A percentile compares a stretch with the other conserved stretches of the same genome.
phyloP scores from a whole-genome alignment of 768 basidiomycete genomes.

The Podaxis sp. region DNA sequence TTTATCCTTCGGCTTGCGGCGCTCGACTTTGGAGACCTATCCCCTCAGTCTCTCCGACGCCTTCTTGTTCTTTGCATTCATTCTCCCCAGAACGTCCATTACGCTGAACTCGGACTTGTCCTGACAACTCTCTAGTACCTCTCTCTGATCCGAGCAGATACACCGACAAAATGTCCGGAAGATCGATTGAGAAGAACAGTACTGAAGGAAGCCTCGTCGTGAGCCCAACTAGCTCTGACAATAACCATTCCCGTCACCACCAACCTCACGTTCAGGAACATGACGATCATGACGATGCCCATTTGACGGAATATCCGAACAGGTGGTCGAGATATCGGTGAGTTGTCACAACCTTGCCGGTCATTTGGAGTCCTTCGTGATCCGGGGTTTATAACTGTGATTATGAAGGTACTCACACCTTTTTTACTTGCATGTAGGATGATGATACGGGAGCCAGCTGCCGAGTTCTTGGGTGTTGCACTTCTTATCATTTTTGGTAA shows the following conservation, averaged over 20 bases:
- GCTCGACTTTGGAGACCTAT: background rate
- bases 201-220: background rate
- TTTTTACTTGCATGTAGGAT: slow-evolving; percentile 1
- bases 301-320: slow-evolving; percentile 45
- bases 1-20: background rate
- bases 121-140: background rate
- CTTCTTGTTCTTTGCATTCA: background rate
- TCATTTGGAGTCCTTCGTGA: background rate
- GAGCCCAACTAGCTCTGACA: background rate
- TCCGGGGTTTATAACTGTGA: background rate
- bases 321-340: slow-evolving; percentile 58
- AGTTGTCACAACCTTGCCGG: slow-evolving; percentile 13
- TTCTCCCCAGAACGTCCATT: background rate
- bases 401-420: background rate
- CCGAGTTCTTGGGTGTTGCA: slow-evolving; percentile 62
- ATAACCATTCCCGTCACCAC: background rate
- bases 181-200: slow-evolving; percentile 7
- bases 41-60: background rate
- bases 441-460: slow-evolving; percentile 54
- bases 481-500: slow-evolving; percentile 60
- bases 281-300: slow-evolving; percentile 23
- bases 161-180: slow-evolving; percentile 9
- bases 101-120: background rate
- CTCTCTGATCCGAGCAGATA: background rate
- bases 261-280: slow-evolving; percentile 12